A percentile compares a stretch with the other conserved stretches of the same genome.
Conservation (phyloP, 176 grass and related monocot genomes). For the Panicum miliaceum region DNA sequence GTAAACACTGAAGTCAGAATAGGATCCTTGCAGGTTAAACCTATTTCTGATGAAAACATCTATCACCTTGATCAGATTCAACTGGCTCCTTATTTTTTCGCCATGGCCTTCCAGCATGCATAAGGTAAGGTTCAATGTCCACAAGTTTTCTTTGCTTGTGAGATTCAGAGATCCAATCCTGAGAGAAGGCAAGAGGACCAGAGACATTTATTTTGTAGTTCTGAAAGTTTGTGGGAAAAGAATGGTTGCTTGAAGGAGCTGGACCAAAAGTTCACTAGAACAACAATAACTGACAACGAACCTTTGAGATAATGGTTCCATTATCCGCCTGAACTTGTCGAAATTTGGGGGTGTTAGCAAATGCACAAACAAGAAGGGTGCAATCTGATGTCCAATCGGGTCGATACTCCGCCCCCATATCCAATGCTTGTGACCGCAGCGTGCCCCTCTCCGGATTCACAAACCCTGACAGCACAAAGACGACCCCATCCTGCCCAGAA, state of each 20-base stretch:
- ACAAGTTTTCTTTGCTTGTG: conserved; percentile 75
- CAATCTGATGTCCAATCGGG: conserved; percentile 83
- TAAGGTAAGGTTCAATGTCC: conserved; percentile 90
- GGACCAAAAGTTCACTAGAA: not conserved
- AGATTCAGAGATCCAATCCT: conserved; percentile 91
- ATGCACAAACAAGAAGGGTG: conserved; percentile 94
- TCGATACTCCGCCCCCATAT: conserved; percentile 84
- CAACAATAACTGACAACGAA: conserved; percentile 9
- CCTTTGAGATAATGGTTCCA: conserved; percentile 89
- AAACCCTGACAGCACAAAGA: conserved; percentile 81
- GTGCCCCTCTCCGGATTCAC: conserved; percentile 85
- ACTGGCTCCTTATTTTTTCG: conserved; percentile 54
- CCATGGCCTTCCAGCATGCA: conserved; percentile 98
- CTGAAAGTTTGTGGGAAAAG: not conserved
- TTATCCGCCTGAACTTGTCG: conserved; percentile 76
- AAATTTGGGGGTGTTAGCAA: conserved; percentile 86
- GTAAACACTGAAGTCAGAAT: not conserved
- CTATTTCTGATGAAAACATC: not conserved
- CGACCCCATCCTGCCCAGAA: conserved; percentile 70
- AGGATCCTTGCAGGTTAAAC: not conserved
- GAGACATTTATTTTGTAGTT: conserved; percentile 4
- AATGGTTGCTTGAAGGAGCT: not conserved
- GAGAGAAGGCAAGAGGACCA: conserved; percentile 14
- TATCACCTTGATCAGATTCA: conserved; percentile 64
- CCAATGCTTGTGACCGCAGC: conserved; percentile 74